phyloP scores from a whole-genome alignment of 2,329 filamentous ascomycete species.

The Seiridium cupressi region DNA sequence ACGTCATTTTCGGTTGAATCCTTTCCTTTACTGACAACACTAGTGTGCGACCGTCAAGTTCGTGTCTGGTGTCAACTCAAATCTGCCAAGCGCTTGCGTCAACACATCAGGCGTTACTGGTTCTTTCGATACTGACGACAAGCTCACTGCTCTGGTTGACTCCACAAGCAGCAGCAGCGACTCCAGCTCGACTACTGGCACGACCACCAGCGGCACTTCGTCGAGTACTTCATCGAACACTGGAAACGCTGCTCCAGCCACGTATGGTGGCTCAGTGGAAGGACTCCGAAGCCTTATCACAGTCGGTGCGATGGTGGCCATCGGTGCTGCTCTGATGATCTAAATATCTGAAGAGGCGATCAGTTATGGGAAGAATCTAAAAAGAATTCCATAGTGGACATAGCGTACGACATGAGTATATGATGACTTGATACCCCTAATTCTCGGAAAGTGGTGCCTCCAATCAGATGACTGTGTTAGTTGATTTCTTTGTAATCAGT shows the following conservation, averaged over 20 bases:
- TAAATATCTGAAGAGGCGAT: background rate
- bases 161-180: background rate
- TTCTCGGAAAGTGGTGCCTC: no score
- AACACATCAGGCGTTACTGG: slow-evolving; percentile 35
- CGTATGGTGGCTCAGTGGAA: background rate
- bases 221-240: background rate
- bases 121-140: slow-evolving; percentile 26
- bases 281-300: background rate
- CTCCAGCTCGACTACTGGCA: background rate
- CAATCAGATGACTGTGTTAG: no score
- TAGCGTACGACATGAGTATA: background rate
- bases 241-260: background rate
- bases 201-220: background rate
- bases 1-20: no score
- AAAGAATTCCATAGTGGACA: background rate
- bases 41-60: slow-evolving; percentile 58
- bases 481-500: no score
- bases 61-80: slow-evolving; percentile 37
- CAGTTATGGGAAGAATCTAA: no score
- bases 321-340: slow-evolving; percentile 1
- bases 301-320: background rate
- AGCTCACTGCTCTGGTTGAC: slow-evolving; percentile 28
- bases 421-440: no score
- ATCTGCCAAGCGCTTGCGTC: slow-evolving; percentile 29
- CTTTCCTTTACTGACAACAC: background rate